phyloP scores from a whole-genome alignment of 495 filamentous ascomycete species.

The Talaromyces stipitatus region DNA sequence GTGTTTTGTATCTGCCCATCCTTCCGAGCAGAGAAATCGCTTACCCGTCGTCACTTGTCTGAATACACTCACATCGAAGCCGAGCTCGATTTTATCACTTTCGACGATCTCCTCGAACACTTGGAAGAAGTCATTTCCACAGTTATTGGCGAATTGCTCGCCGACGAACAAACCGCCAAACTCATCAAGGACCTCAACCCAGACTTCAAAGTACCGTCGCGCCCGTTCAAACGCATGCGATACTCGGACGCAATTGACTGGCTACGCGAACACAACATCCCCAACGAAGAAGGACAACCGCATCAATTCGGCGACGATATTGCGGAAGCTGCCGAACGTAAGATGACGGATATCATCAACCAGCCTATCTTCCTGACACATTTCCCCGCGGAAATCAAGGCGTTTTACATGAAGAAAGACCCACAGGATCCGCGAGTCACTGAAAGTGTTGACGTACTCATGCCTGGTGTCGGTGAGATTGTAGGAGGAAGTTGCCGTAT shows the following conservation, averaged over 20 bases:
- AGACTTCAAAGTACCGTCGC: conserved; percentile 69
- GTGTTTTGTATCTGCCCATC: conserved; percentile 98
- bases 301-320: conserved; percentile 97
- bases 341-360: conserved; percentile 96
- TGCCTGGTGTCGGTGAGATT: conserved; percentile 96
- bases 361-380: conserved; percentile 92
- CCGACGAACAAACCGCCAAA: conserved; percentile 59
- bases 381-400: conserved; percentile 97
- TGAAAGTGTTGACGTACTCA: conserved; percentile 91
- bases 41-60: conserved; percentile 88
- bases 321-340: conserved; percentile 92
- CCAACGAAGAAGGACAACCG: conserved; percentile 83
- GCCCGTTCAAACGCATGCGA: conserved; percentile 92
- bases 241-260: conserved; percentile 92
- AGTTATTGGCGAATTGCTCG: conserved; percentile 69
- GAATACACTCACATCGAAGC: conserved; percentile 98
- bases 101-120: conserved; percentile 85
- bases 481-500: conserved; percentile 97
- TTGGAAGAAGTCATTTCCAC: conserved; percentile 83
- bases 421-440: conserved; percentile 75
- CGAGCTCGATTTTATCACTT: conserved; percentile 93
- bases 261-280: conserved; percentile 80
- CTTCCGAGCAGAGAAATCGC: conserved; percentile 93
- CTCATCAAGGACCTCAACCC: conserved; percentile 82
- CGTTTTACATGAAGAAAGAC: conserved; percentile 99